Percentiles rank a stretch among this genome's conserved stretches.
phyloP scores from a whole-genome alignment of 2,329 filamentous ascomycete species.

The Pseudocercospora eumusae region DNA sequence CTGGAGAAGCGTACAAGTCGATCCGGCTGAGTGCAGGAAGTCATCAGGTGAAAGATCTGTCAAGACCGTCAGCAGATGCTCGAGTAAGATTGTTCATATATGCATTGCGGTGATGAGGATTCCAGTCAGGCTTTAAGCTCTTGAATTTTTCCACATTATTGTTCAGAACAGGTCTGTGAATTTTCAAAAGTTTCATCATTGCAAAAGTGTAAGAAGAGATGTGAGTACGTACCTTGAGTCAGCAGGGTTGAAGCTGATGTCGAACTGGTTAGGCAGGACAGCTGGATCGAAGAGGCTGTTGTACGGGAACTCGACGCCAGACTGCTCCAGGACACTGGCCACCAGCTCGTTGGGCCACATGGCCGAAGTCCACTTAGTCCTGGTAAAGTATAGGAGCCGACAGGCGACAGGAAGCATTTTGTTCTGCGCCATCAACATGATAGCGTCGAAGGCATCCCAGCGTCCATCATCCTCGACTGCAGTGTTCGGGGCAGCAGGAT shows the following conservation, averaged over 20 bases:
- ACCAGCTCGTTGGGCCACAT: slow-evolving; percentile 22
- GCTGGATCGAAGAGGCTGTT: slow-evolving; percentile 19
- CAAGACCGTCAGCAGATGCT: neutral
- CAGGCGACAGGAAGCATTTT: too few relatives aligned
- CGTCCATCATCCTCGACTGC: slow-evolving; percentile 19
- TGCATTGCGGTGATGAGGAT: neutral
- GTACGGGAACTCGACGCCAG: slow-evolving; percentile 17
- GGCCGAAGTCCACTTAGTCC: neutral
- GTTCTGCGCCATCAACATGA: slow-evolving; percentile 11
- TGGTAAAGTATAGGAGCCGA: too few relatives aligned
- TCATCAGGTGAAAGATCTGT: neutral
- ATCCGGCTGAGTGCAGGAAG: too few relatives aligned
- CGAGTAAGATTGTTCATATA: neutral
- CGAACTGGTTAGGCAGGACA: slow-evolving; percentile 16
- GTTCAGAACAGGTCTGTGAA: slow-evolving; percentile 39
- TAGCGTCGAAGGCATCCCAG: slow-evolving; percentile 16
- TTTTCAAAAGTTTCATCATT: slow-evolving; percentile 33
- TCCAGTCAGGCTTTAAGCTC: slow-evolving; percentile 22
- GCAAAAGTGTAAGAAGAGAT: slow-evolving; percentile 9
- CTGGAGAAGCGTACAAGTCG: too few relatives aligned
- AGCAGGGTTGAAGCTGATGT: slow-evolving; percentile 29
- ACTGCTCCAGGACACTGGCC: slow-evolving; percentile 15
- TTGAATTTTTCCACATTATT: slow-evolving; percentile 31
- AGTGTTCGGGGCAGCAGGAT: slow-evolving; percentile 12
- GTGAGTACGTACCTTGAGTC: neutral